phyloP scores from a whole-genome alignment of 768 basidiomycete species.

The Suillus occidentalis region DNA sequence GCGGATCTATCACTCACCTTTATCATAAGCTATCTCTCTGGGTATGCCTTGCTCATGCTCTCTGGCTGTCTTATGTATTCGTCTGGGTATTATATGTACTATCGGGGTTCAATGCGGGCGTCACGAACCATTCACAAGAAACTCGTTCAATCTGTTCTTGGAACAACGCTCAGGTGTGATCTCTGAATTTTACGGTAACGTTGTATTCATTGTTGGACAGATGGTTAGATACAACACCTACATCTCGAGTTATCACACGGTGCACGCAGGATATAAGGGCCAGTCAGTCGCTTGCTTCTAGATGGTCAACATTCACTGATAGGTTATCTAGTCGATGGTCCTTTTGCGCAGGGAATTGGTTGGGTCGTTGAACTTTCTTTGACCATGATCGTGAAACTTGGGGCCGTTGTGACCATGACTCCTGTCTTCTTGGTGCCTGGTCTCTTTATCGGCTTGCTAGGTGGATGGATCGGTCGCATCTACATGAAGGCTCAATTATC shows the following conservation, averaged over 20 bases:
- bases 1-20: neutral
- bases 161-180: constrained; percentile 61
- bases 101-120: constrained; percentile 52
- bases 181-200: constrained; percentile 21
- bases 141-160: constrained; percentile 53
- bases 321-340: constrained; percentile 34
- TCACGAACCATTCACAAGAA: constrained; percentile 52
- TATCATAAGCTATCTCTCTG: constrained; percentile 46
- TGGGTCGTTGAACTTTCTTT: constrained; percentile 32
- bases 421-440: constrained; percentile 44
- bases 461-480: constrained; percentile 44
- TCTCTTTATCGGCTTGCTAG: constrained; percentile 34
- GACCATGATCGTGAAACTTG: constrained; percentile 36
- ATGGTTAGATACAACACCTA: constrained; percentile 51
- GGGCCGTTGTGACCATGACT: constrained; percentile 36
- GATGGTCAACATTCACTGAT: neutral
- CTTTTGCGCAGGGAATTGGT: constrained; percentile 26
- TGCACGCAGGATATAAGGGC: constrained; percentile 62
- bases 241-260: constrained; percentile 61
- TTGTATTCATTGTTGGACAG: constrained; percentile 36
- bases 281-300: constrained; percentile 18
- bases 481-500: constrained; percentile 58
- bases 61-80: constrained; percentile 33
- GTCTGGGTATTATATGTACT: constrained; percentile 38
- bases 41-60: constrained; percentile 41